Conservation (phyloP, 495 filamentous ascomycete genomes). For the Trichoderma virens region DNA sequence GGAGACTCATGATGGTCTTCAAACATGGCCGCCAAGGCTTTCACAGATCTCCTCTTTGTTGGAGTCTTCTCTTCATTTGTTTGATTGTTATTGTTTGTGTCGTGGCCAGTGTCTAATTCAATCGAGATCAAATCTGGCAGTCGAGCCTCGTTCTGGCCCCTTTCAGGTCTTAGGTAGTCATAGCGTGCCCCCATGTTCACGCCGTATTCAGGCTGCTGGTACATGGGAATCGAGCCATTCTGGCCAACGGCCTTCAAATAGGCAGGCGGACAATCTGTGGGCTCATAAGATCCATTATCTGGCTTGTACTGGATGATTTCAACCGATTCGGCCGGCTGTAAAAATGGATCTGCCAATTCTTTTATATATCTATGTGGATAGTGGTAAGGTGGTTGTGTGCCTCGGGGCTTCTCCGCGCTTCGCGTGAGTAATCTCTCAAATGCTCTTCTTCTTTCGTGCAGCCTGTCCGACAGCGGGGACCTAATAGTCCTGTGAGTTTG, state of each 20-base stretch:
- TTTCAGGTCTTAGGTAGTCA: neutral
- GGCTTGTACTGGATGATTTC: too few species aligned
- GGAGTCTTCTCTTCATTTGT: neutral
- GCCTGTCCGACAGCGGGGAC: neutral
- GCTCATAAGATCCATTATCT: too few species aligned
- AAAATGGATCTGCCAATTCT: too few species aligned
- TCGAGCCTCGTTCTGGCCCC: neutral
- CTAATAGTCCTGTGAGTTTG: neutral
- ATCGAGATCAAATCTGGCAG: neutral
- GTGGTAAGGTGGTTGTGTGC: too few species aligned
- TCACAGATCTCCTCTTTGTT: slow-evolving; percentile 20
- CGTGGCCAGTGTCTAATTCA: neutral
- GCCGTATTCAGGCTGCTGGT: too few species aligned
- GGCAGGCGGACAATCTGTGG: too few species aligned
- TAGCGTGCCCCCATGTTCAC: neutral
- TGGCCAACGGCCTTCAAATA: too few species aligned
- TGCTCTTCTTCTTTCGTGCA: neutral
- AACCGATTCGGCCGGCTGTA: too few species aligned
- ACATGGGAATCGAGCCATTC: too few species aligned
- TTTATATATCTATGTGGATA: too few species aligned
- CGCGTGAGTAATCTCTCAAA: neutral
- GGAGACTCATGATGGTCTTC: slow-evolving; percentile 15
- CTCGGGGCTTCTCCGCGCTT: too few species aligned
- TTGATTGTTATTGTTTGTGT: neutral
- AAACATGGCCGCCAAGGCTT: slow-evolving; percentile 38